Evolutionary conservation across 228 moss, liverwort and hornwort species (phyloP).

Genomic region (Sphagnum magellanicum): DNA sequence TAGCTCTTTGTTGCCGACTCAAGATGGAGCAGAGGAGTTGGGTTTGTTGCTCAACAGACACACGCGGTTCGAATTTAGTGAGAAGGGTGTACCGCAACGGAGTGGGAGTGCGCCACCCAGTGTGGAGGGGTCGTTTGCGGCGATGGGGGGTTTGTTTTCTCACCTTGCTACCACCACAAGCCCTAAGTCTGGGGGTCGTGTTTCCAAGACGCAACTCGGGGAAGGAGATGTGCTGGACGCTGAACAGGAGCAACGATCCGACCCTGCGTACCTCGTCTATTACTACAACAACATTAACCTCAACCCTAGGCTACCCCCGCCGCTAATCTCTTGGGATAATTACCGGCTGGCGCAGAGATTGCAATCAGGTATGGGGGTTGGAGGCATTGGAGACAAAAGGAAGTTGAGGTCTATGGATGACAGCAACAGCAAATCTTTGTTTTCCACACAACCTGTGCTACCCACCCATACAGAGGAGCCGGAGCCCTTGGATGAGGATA

Average conservation of each 20-base stretch:
- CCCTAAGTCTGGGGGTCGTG: slow-evolving; percentile 29
- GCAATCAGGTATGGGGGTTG: slow-evolving; percentile 61
- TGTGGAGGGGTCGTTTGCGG: slow-evolving; percentile 82
- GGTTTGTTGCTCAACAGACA: slow-evolving; percentile 67
- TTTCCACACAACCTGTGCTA: slow-evolving; percentile 78
- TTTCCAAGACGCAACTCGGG: slow-evolving; percentile 29
- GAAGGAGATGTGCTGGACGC: slow-evolving; percentile 59
- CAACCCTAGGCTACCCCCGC: slow-evolving; percentile 82
- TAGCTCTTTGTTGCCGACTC: slow-evolving; percentile 18
- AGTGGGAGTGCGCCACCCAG: slow-evolving; percentile 98
- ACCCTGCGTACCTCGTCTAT: slow-evolving; percentile 77
- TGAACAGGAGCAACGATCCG: slow-evolving; percentile 80
- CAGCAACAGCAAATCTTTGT: slow-evolving; percentile 88
- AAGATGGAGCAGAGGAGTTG: slow-evolving; percentile 79
- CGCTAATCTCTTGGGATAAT: slow-evolving; percentile 84
- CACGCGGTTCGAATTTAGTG: slow-evolving; percentile 69
- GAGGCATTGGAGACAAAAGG: slow-evolving; percentile 84
- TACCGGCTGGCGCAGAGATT: slow-evolving; percentile 75
- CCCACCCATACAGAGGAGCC: slow-evolving; percentile 95
- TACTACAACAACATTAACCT: slow-evolving; percentile 84
- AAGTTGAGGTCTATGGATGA: slow-evolving; percentile 87
- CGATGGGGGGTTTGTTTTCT: slow-evolving; percentile 62
- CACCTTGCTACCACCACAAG: slow-evolving; percentile 38
- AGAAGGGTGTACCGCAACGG: slow-evolving; percentile 80
- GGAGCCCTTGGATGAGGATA: slow-evolving; percentile 81